Evolutionary conservation across 140 eudicot species (phyloP).

Genomic region (Erigeron philadelphicus): DNA sequence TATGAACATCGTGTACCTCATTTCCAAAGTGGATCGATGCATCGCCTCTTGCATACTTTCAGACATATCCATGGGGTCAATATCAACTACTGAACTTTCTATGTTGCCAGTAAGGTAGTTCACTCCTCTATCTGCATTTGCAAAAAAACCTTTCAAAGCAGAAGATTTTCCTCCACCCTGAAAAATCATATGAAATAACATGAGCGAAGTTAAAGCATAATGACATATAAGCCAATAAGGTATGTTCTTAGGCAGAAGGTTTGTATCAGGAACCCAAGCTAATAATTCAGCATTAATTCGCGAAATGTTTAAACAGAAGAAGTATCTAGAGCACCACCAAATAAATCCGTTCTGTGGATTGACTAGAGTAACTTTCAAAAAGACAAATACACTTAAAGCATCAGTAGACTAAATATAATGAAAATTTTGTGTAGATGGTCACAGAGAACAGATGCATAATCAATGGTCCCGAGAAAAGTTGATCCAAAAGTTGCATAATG

Average conservation of each 20-base stretch:
- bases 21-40: slow-evolving; percentile 94
- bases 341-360: background rate
- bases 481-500: background rate
- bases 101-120: slow-evolving; percentile 32
- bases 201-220: slow-evolving; percentile 16
- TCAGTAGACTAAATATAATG: background rate
- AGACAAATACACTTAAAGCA: background rate
- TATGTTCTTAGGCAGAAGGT: slow-evolving; percentile 10
- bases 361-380: background rate
- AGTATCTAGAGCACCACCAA: background rate
- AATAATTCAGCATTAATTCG: background rate
- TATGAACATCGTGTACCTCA: slow-evolving; percentile 61
- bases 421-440: background rate
- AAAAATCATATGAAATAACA: slow-evolving; percentile 17
- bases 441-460: background rate
- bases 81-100: slow-evolving; percentile 48
- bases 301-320: background rate
- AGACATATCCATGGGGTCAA: slow-evolving; percentile 97
- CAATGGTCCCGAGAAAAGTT: background rate
- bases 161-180: slow-evolving; percentile 63
- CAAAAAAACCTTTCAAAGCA: slow-evolving; percentile 65
- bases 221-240: slow-evolving; percentile 15
- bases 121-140: slow-evolving; percentile 62
- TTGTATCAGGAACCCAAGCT: background rate
- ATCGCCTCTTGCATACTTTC: slow-evolving; percentile 95